phyloP scores from a whole-genome alignment of 495 filamentous ascomycete genomes.

The Aspergillus carlsbadensis region DNA sequence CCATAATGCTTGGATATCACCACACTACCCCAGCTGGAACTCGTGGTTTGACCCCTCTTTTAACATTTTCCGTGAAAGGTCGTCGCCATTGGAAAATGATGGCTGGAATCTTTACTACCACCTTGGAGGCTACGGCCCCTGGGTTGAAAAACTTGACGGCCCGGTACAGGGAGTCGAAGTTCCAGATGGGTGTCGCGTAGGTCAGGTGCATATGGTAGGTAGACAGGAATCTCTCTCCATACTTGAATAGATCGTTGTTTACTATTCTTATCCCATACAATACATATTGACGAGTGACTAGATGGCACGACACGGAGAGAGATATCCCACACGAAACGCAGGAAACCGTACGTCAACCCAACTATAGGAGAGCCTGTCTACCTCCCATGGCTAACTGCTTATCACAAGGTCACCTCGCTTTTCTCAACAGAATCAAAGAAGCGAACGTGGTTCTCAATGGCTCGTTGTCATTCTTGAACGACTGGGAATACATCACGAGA shows the following conservation, averaged over 20 bases:
- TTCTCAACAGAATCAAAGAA: constrained; percentile 45
- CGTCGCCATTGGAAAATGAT: background rate
- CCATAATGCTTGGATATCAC: constrained; percentile 7
- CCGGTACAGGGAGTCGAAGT: constrained; percentile 37
- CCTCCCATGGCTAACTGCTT: background rate
- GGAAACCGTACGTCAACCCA: constrained; percentile 44
- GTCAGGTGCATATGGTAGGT: constrained; percentile 60
- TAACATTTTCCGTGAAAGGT: background rate
- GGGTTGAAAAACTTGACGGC: constrained; percentile 52
- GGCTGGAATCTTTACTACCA: constrained; percentile 57
- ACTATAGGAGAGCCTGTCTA: background rate
- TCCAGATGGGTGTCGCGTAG: constrained; percentile 49
- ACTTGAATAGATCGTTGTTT: background rate
- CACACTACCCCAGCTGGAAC: constrained; percentile 24
- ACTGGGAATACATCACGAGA: constrained; percentile 56
- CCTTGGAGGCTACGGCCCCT: constrained; percentile 59
- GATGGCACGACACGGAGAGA: constrained; percentile 60
- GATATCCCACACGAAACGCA: constrained; percentile 55
- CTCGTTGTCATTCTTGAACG: constrained; percentile 51
- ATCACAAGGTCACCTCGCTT: constrained; percentile 47
- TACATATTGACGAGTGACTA: constrained; percentile 18
- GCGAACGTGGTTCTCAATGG: constrained; percentile 43
- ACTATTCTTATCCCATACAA: background rate
- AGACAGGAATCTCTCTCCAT: constrained; percentile 2
- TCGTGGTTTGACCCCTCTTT: constrained; percentile 21